Conservation (phyloP, 2,329 filamentous ascomycete genomes). For the Teratosphaeria epicoccoides region DNA sequence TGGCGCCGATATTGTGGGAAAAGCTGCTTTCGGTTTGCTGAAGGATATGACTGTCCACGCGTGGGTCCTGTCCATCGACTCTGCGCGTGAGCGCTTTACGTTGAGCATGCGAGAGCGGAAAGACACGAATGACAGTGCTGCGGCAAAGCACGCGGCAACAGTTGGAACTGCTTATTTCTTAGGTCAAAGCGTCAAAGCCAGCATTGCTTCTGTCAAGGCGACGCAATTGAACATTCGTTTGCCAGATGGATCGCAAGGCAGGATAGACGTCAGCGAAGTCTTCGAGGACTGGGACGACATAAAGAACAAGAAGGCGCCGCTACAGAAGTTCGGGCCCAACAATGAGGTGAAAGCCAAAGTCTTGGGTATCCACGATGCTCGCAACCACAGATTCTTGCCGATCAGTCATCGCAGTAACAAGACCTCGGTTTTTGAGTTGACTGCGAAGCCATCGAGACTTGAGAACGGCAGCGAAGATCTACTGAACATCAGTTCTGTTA, state of each 20-base stretch:
- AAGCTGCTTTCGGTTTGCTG: conserved; percentile 67
- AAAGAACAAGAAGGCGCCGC: conserved; percentile 65
- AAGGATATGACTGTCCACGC: conserved; percentile 66
- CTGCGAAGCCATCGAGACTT: conserved; percentile 52
- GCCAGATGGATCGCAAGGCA: conserved; percentile 80
- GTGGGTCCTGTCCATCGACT: conserved; percentile 62
- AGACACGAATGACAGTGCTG: conserved; percentile 33
- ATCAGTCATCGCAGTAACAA: conserved; percentile 77
- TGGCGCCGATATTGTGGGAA: conserved; percentile 53
- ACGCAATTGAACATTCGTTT: conserved; percentile 89
- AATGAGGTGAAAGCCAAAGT: conserved; percentile 65
- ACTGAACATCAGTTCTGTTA: conserved; percentile 61
- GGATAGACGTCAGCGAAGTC: conserved; percentile 80
- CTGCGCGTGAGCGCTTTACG: conserved; percentile 57
- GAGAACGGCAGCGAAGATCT: conserved; percentile 43
- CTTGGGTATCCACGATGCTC: conserved; percentile 78
- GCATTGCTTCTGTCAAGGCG: conserved; percentile 71
- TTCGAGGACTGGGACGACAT: conserved; percentile 87
- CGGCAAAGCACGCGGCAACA: conserved; percentile 27
- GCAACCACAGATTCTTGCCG: conserved; percentile 82
- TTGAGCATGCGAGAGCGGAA: conserved; percentile 47
- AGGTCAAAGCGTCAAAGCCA: conserved; percentile 65
- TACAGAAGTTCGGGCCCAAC: conserved; percentile 62
- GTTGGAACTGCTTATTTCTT: conserved; percentile 42
- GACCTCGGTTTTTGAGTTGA: conserved; percentile 73